These are phyloP conservation scores for Marvania coccoides DNA, from an alignment of 139 green algal genomes.

Conservation along the genomic window DNA sequence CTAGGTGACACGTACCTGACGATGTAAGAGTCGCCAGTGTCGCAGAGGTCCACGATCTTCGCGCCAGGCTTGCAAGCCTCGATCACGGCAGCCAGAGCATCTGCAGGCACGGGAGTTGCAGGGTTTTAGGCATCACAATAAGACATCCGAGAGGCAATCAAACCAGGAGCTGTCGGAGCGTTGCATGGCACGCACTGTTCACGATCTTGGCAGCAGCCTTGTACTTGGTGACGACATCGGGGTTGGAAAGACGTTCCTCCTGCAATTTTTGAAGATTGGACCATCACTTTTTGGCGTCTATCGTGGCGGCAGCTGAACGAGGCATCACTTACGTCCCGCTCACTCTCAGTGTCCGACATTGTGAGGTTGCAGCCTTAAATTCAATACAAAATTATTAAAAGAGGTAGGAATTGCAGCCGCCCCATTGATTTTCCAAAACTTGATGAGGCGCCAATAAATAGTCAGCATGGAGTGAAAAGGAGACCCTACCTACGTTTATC, in stretches of 20 bases:
- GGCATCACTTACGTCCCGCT: too few species aligned
- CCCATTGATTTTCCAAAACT: too few species aligned
- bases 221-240: slow-evolving; percentile 98
- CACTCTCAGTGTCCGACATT: too few species aligned
- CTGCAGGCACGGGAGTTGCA: slow-evolving; percentile 40
- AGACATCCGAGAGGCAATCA: neutral
- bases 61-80: slow-evolving; percentile 69
- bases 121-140: neutral
- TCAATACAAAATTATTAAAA: too few species aligned
- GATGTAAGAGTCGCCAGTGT: slow-evolving; percentile 73
- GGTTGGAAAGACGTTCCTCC: slow-evolving; percentile 36
- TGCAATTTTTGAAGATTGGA: too few species aligned
- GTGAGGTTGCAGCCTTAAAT: too few species aligned
- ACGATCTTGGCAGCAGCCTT: slow-evolving; percentile 94
- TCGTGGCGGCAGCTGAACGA: too few species aligned
- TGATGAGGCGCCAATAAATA: too few species aligned
- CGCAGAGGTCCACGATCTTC: slow-evolving; percentile 87
- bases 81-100: slow-evolving; percentile 69
- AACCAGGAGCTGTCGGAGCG: neutral
- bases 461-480: too few species aligned
- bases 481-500: too few species aligned
- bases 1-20: slow-evolving; percentile 46
- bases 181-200: slow-evolving; percentile 72
- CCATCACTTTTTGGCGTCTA: too few species aligned
- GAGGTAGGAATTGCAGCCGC: too few species aligned